Evolutionary conservation across 176 grass and related monocot species (phyloP), one percentile per base, ranked within the genome.

Genomic region (Eremochloa ophiuroides): DNA sequence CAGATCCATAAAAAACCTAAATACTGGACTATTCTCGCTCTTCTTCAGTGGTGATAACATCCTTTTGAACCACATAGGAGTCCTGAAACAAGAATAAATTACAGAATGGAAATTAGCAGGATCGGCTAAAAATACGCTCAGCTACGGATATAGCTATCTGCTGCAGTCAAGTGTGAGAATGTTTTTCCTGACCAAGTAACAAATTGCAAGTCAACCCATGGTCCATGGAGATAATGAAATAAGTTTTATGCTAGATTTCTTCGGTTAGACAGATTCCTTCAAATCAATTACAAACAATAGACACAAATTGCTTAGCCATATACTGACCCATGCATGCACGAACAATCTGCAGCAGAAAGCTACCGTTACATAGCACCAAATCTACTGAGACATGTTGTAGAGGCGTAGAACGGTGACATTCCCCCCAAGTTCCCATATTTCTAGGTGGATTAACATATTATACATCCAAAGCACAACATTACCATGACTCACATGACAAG

Each of bases 1-100:
- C 59, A 95, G 84, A 89, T 98, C 92, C 92, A 95, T 95, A 74
- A 98, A 98, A 87, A 98, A 98, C 33, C 86, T 91, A 87, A 98
- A 98, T 20, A 98, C 88, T 43, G 95, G 95, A 22, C 82, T 62
- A 59, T 88, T 75, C 59, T 98, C 88, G n/a, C 59, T 87, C 86
- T 91, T 94, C 69, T 89, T 89, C 79, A 93, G 28, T 5, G 88
- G 84, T 42, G 90, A 85, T 42, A 98, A 39, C 35, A 98, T 87
- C 31, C 46, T 95, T 76, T 93, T 95, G 20, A 94, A 93, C 95
- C 92, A 98, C 25, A 35, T 64, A 43, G 95, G 92, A 17, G 88
- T 66, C 75, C 95, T 94, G 76, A 73, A 69, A 85, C 68, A 87
- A 87, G 41, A 75, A 79, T 42, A 72, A 14, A 40, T 80, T 69